These are phyloP conservation scores for Nakazawaea laoshanensis DNA, from an alignment of 805 yeast genomes.

Conservation along the genomic window DNA sequence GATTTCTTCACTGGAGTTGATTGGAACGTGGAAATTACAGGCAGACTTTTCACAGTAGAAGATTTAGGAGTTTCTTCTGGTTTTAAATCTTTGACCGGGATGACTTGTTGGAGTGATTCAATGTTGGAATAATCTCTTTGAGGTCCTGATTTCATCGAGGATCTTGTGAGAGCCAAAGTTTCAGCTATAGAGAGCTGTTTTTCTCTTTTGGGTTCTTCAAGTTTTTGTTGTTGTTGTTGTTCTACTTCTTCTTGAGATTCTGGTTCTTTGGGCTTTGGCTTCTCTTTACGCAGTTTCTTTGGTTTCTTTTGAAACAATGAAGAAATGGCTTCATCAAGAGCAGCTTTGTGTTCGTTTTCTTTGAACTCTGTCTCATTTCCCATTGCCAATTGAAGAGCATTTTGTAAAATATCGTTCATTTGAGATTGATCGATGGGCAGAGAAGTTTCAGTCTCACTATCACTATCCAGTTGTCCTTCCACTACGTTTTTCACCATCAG, in stretches of 20 bases:
- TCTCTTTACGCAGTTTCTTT: too few relatives aligned
- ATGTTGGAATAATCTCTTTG: slow-evolving; percentile 23
- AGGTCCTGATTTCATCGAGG: slow-evolving; percentile 28
- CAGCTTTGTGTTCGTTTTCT: slow-evolving; percentile 5
- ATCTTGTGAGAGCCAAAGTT: slow-evolving; percentile 46
- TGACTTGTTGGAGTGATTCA: slow-evolving; percentile 13
- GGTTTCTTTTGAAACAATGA: slow-evolving; percentile 2
- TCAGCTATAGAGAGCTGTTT: slow-evolving; percentile 52
- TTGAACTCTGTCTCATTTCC: slow-evolving; percentile 20
- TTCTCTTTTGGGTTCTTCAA: slow-evolving; percentile 16
- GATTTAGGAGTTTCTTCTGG: background rate
- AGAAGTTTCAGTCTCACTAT: slow-evolving; percentile 1
- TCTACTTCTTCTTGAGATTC: background rate
- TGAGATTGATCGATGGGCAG: slow-evolving; percentile 43
- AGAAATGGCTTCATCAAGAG: slow-evolving; percentile 10
- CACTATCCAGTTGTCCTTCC: slow-evolving; percentile 18
- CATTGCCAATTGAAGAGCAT: slow-evolving; percentile 71
- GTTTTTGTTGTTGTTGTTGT: too few relatives aligned
- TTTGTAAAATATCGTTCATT: slow-evolving; percentile 66
- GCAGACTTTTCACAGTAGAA: background rate
- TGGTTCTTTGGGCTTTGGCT: background rate
- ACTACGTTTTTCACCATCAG: slow-evolving; percentile 50
- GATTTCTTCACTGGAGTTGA: slow-evolving; percentile 13
- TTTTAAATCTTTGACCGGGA: too few relatives aligned
- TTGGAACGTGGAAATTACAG: slow-evolving; percentile 1